Evolutionary conservation across 179 eudicot species (phyloP).

Genomic region (Actinidia polygama): DNA sequence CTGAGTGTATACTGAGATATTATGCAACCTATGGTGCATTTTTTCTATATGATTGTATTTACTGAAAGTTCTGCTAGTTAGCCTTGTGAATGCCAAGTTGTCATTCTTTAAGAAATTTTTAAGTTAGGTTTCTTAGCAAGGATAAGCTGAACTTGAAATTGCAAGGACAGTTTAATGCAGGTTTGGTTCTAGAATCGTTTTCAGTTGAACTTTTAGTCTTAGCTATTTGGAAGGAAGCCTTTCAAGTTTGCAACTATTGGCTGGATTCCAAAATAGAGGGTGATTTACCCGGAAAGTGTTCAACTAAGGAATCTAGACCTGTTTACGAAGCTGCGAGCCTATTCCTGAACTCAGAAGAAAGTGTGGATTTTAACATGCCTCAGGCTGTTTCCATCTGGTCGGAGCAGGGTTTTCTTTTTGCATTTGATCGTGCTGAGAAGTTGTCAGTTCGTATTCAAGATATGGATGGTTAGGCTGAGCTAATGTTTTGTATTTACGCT

Average conservation of each 20-base stretch:
- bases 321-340: constrained; percentile 21
- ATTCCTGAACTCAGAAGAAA: constrained; percentile 11
- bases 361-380: constrained; percentile 36
- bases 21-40: neutral
- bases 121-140: neutral
- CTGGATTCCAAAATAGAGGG: constrained; percentile 24
- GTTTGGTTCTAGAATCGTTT: constrained; percentile 47
- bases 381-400: constrained; percentile 40
- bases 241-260: constrained; percentile 42
- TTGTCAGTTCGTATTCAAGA: constrained; percentile 36
- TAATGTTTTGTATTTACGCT: neutral
- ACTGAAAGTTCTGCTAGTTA: neutral
- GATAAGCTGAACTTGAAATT: neutral
- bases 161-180: constrained; percentile 38
- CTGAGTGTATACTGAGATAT: neutral
- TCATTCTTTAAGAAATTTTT: neutral
- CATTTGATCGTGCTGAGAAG: constrained; percentile 52
- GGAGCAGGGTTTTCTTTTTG: constrained; percentile 47
- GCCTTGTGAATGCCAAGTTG: neutral
- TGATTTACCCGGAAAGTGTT: constrained; percentile 26
- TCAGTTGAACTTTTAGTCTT: constrained; percentile 52
- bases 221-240: constrained; percentile 53
- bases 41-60: neutral
- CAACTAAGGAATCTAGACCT: constrained; percentile 24
- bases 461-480: constrained; percentile 40